phyloP scores from a whole-genome alignment of 1,284 basidiomycete genomes.

The Golubevia pallescens region DNA sequence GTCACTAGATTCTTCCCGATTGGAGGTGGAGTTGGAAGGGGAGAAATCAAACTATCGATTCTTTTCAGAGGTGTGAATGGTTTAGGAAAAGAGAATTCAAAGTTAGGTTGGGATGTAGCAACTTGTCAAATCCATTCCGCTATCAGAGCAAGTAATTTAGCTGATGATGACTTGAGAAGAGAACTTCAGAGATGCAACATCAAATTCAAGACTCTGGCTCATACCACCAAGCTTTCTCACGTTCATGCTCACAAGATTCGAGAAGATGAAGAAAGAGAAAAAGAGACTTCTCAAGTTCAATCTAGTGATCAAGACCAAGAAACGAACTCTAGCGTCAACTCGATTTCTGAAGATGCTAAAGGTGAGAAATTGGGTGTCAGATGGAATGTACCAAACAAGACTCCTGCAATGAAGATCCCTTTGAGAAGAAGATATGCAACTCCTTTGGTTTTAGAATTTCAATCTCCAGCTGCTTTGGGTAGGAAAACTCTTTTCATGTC shows the following conservation, averaged over 20 bases:
- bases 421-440: slow-evolving; percentile 27
- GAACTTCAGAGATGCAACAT: not conserved
- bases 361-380: not conserved
- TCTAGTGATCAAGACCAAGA: not conserved
- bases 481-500: slow-evolving; percentile 20
- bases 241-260: not conserved
- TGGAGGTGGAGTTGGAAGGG: slow-evolving; percentile 30
- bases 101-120: slow-evolving; percentile 33
- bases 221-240: not conserved
- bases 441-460: slow-evolving; percentile 35
- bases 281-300: not conserved
- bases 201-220: not conserved
- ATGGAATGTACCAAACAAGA: not conserved
- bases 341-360: not conserved
- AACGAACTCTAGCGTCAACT: not conserved
- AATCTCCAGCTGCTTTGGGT: slow-evolving; percentile 20
- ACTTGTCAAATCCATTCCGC: slow-evolving; percentile 23
- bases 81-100: slow-evolving; percentile 11
- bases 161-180: slow-evolving; percentile 13
- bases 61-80: slow-evolving; percentile 29
- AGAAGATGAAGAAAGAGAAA: not conserved
- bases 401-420: slow-evolving; percentile 21
- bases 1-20: slow-evolving; percentile 41
- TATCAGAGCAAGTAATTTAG: slow-evolving; percentile 26
- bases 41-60: slow-evolving; percentile 25